Percentiles rank a stretch among this genome's conserved stretches.
phyloP scores from a whole-genome alignment of 805 yeast genomes.

The Wickerhamomyces subpelliculosus region DNA sequence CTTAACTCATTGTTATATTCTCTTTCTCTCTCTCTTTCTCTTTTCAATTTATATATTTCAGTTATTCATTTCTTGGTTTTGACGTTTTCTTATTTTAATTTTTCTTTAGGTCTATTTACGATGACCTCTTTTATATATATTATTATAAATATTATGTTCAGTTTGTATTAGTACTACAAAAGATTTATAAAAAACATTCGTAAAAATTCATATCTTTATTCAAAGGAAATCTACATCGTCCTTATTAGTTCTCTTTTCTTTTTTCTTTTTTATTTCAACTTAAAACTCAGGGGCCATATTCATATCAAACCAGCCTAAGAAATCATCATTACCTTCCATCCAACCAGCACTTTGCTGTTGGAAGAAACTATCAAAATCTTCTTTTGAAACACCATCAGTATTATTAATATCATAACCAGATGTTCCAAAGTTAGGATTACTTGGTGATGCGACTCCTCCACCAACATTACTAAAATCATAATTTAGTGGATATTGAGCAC shows the following conservation, averaged over 20 bases:
- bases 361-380: constrained; percentile 50
- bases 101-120: background rate
- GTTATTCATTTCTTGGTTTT: background rate
- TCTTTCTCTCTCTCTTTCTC: background rate
- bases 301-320: constrained; percentile 90
- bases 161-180: background rate
- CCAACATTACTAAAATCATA: constrained; percentile 11
- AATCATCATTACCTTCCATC: constrained; percentile 84
- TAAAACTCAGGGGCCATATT: constrained; percentile 61
- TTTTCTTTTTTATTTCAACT: no score
- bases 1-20: background rate
- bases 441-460: constrained; percentile 8
- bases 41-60: no score
- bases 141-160: no score
- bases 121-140: no score
- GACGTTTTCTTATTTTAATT: background rate
- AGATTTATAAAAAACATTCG: constrained; percentile 8
- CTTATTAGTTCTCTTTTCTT: no score
- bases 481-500: constrained; percentile 2
- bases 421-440: constrained; percentile 2
- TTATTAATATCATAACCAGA: constrained; percentile 6
- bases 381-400: constrained; percentile 17
- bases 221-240: no score
- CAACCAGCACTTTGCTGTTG: constrained; percentile 82
- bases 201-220: no score